Evolutionary conservation across 768 basidiomycete genomes (phyloP).

Genomic region (Austroboletus festivus): DNA sequence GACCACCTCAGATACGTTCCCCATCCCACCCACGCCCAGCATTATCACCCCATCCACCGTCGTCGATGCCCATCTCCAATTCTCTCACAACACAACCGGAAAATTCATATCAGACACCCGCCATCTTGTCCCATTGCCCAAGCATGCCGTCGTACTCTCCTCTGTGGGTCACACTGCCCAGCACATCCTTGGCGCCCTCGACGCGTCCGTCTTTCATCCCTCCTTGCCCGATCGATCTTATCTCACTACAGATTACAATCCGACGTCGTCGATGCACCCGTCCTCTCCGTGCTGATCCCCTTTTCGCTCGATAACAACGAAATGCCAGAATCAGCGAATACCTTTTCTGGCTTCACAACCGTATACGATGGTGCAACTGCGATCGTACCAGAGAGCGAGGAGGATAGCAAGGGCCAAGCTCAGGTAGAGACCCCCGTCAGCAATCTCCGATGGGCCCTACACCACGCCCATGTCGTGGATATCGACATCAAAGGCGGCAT

Average conservation of each 20-base stretch:
- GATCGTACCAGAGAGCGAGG: conserved; percentile 23
- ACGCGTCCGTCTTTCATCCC: conserved; percentile 32
- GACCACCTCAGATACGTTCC: conserved; percentile 64
- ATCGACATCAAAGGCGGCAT: conserved; percentile 62
- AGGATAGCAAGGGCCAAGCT: conserved; percentile 8
- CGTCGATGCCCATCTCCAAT: conserved; percentile 65
- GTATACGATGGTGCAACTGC: conserved; percentile 50
- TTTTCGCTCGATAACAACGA: conserved; percentile 53
- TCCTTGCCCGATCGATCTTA: not conserved
- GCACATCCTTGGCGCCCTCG: conserved; percentile 42
- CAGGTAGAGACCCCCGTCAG: conserved; percentile 42
- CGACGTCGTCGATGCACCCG: conserved; percentile 29
- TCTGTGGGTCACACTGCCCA: conserved; percentile 35
- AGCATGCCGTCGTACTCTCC: conserved; percentile 59
- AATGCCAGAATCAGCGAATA: conserved; percentile 29
- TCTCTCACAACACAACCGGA: conserved; percentile 27
- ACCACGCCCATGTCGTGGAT: conserved; percentile 61
- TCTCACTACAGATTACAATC: conserved; percentile 16
- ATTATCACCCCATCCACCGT: conserved; percentile 59
- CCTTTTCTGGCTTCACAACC: conserved; percentile 44
- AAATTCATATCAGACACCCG: conserved; percentile 36
- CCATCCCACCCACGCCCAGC: conserved; percentile 65
- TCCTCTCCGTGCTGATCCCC: conserved; percentile 60
- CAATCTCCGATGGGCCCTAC: conserved; percentile 64
- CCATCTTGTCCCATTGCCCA: conserved; percentile 44